These are phyloP conservation scores for Plasmodium chabaudi DNA, from an alignment of 169 alveolate genomes.

Conservation along the genomic window DNA sequence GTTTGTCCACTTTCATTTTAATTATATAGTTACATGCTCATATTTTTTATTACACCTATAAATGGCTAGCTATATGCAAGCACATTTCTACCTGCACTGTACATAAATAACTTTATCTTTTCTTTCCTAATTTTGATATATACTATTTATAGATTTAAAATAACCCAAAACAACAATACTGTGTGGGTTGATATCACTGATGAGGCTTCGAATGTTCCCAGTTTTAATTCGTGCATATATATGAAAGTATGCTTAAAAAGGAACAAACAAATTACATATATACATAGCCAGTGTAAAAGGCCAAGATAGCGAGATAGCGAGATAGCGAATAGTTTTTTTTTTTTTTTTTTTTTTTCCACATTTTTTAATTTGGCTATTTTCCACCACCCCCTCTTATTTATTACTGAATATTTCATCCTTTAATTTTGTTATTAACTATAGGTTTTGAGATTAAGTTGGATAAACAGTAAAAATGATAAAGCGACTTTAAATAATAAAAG, in stretches of 20 bases:
- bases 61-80: no score
- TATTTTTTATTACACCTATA: not conserved
- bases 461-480: slow-evolving; percentile 14
- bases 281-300: no score
- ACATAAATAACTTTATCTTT: not conserved
- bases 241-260: slow-evolving; percentile 28
- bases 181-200: slow-evolving; percentile 71
- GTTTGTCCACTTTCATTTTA: not conserved
- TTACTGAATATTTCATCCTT: no score
- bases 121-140: not conserved
- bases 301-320: no score
- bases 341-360: no score
- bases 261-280: not conserved
- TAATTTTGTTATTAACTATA: not conserved
- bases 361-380: no score
- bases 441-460: slow-evolving; percentile 73
- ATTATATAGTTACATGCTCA: not conserved
- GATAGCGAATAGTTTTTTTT: no score
- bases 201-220: slow-evolving; percentile 50
- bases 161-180: slow-evolving; percentile 27
- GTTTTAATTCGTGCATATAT: slow-evolving; percentile 62
- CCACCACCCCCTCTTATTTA: no score
- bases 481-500: slow-evolving; percentile 1
- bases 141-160: slow-evolving; percentile 39
- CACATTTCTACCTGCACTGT: no score